A percentile compares a stretch with the other conserved stretches of the same genome.
These are phyloP conservation scores for Funneliformis mosseae DNA, from an alignment of 192 early-diverging fungal genomes.

Conservation along the genomic window DNA sequence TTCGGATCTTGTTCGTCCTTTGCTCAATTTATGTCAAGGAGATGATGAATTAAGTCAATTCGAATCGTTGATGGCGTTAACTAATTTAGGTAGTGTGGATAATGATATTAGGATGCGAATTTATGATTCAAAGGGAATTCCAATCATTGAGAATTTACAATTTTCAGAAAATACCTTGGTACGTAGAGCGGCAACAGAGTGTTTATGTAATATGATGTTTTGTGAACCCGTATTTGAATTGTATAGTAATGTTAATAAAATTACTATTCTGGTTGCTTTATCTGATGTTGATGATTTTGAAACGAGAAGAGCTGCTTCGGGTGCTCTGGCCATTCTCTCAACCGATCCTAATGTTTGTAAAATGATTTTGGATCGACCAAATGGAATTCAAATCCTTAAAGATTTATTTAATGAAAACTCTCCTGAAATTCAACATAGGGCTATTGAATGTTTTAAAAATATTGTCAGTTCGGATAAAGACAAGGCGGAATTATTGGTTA, in stretches of 20 bases:
- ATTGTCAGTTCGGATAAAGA: conserved; percentile 53
- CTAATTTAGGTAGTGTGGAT: conserved; percentile 82
- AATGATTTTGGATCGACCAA: conserved; percentile 58
- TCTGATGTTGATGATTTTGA: conserved; percentile 85
- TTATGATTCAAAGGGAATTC: conserved; percentile 61
- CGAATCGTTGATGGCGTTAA: conserved; percentile 91
- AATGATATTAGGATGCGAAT: conserved; percentile 67
- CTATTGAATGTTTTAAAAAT: conserved; percentile 72
- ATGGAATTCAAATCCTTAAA: conserved; percentile 55
- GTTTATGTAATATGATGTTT: conserved; percentile 93
- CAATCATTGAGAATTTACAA: conserved; percentile 74
- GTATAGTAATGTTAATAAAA: conserved; percentile 64
- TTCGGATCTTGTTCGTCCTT: conserved; percentile 71
- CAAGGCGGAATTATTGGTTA: conserved; percentile 49
- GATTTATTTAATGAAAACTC: conserved; percentile 56
- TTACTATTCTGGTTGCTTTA: conserved; percentile 83
- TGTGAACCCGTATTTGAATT: conserved; percentile 75
- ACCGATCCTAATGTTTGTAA: conserved; percentile 54
- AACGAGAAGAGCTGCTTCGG: conserved; percentile 83
- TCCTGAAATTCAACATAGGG: conserved; percentile 71
- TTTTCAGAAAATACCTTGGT: conserved; percentile 81
- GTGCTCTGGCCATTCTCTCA: conserved; percentile 83
- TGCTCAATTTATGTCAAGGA: conserved; percentile 62
- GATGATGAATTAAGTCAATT: conserved; percentile 75
- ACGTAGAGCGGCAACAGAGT: conserved; percentile 86